phyloP scores from a whole-genome alignment of 1,139 yeast species.

The Yamadazyma siamensis region DNA sequence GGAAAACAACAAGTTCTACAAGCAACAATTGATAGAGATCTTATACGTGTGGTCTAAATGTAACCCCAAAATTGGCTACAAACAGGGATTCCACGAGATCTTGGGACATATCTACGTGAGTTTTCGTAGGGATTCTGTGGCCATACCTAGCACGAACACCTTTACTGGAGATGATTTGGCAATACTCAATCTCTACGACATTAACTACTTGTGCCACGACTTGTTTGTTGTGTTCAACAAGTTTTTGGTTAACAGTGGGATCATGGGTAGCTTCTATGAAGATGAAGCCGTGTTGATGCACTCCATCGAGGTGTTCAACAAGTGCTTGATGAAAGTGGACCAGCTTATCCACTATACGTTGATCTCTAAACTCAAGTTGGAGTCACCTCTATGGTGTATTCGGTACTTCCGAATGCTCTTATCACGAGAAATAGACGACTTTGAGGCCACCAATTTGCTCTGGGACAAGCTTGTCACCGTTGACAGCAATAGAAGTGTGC shows the following conservation, averaged over 20 bases:
- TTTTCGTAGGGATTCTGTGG: constrained; percentile 38
- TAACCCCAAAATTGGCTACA: constrained; percentile 53
- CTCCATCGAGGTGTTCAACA: constrained; percentile 47
- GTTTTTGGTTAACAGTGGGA: constrained; percentile 36
- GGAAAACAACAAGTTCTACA: constrained; percentile 21
- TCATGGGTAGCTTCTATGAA: constrained; percentile 40
- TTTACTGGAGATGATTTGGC: constrained; percentile 31
- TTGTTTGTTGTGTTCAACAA: constrained; percentile 44
- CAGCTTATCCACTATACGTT: constrained; percentile 43
- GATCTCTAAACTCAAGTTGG: constrained; percentile 47
- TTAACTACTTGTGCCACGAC: constrained; percentile 42
- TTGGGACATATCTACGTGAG: constrained; percentile 57
- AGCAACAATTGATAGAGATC: constrained; percentile 47
- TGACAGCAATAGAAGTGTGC: constrained; percentile 26
- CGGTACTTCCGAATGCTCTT: constrained; percentile 59
- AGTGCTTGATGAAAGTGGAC: constrained; percentile 46
- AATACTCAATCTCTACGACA: constrained; percentile 38
- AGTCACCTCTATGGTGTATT: constrained; percentile 65
- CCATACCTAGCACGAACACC: constrained; percentile 32
- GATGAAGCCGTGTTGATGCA: constrained; percentile 36
- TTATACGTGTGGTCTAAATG: constrained; percentile 54
- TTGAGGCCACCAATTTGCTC: constrained; percentile 39
- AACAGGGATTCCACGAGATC: constrained; percentile 71
- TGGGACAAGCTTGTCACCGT: constrained; percentile 58
- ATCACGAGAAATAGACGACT: constrained; percentile 49